Base-by-base conservation (phyloP, 2,329 filamentous ascomycete species). In the Rutstroemia sp. region DNA sequence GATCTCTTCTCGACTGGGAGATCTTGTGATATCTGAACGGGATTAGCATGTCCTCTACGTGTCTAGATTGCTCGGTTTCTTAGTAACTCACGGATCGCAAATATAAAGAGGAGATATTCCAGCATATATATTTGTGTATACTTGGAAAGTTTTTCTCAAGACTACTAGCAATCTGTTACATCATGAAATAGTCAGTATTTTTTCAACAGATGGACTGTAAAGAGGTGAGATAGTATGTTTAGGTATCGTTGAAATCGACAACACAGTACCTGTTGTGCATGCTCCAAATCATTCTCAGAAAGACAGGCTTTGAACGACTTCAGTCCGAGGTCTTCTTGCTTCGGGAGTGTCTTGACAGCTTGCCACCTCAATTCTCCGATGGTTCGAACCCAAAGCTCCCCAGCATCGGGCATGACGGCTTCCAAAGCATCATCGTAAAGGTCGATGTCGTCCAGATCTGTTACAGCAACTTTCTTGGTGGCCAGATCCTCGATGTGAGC, bases 41-140 rank as follows among this genome's bases (percentile, higher is more conserved):
- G 25, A 18, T n/a, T 65, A 66, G 58, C 38, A 44, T n/a, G 25
- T 23, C 42, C 19, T 25, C 9, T 45, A 10, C 39, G n/a, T 9
- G 21, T n/a, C 5, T 45, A 14, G 4, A 6, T 38, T 7, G 21
- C 38, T 30, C 6, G 7, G 53, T 23, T 34, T 8, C 38, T 21
- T 9, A 14, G 41, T n/a, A 34, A 59, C 62, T 63, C 60, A 69
- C 67, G n/a, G 67, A 66, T 54, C 62, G 67, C 23, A 69, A 51
- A 54, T 66, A 67, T 56, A 66, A 64, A 5, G 63, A 62, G 14
- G 68, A 61, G 18, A 71, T 65, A 25, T 66, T 69, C 68, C 68
- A 71, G 50, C 70, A 70, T 38, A 66, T 55, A 52, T 70, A 71
- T 39, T 59, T 50, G 58, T 65, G 69, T 37, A 65, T 70, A 18